A percentile compares a stretch with the other conserved stretches of the same genome.
These are phyloP conservation scores for Colletotrichum camelliae DNA, from an alignment of 2,329 filamentous ascomycete species.

Conservation along the genomic window DNA sequence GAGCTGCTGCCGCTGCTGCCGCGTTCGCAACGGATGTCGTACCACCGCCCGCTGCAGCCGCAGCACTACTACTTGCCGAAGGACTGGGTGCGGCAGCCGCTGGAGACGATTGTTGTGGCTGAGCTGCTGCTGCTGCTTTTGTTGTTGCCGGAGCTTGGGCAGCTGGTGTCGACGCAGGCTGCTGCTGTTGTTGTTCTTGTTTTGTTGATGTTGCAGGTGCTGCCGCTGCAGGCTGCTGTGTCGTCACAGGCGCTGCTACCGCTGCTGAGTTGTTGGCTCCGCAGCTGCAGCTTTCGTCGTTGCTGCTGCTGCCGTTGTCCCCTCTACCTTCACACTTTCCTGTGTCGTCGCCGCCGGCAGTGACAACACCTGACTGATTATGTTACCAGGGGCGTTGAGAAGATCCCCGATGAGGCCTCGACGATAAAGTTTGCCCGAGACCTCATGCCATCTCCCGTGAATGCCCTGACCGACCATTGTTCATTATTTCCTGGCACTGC, in stretches of 20 bases:
- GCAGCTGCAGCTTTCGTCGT: neutral
- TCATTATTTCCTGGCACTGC: slow-evolving; percentile 5
- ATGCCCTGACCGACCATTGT: slow-evolving; percentile 2
- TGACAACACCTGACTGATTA: slow-evolving; percentile 8
- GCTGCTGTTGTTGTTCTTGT: neutral
- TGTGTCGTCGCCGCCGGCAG: slow-evolving; percentile 13
- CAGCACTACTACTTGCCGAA: neutral
- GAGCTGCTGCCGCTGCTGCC: neutral
- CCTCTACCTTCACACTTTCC: neutral
- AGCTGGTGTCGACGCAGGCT: neutral
- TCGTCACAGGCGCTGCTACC: neutral
- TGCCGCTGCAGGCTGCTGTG: neutral
- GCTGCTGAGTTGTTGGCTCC: neutral
- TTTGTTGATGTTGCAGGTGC: neutral
- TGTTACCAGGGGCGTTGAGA: neutral
- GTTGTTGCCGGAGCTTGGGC: neutral
- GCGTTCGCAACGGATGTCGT: neutral
- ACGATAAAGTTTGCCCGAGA: neutral
- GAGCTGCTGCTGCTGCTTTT: neutral
- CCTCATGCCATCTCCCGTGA: neutral
- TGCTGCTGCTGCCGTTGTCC: neutral
- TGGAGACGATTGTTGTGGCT: neutral
- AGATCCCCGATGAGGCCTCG: slow-evolving; percentile 4
- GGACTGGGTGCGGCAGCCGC: neutral
- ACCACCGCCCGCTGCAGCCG: neutral